Percentiles rank a stretch among this genome's conserved stretches.
These are phyloP conservation scores for Metschnikowia rubicola DNA, from an alignment of 805 yeast genomes.

Conservation along the genomic window DNA sequence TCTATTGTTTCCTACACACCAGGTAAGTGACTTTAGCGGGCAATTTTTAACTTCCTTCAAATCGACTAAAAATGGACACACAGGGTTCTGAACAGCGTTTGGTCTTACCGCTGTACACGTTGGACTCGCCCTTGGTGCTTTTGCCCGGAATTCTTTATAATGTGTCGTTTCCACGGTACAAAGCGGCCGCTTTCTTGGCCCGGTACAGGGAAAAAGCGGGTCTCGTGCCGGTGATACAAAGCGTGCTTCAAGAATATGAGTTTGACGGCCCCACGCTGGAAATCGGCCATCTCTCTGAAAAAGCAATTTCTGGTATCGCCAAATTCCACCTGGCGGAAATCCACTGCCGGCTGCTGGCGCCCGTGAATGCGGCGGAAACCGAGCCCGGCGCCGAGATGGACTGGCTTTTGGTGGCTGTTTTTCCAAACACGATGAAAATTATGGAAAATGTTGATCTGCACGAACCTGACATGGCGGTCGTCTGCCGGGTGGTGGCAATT, in stretches of 20 bases:
- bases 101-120: constrained; percentile 38
- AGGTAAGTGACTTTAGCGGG: no score
- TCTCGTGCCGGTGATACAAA: constrained; percentile 27
- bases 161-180: constrained; percentile 46
- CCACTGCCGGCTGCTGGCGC: not conserved
- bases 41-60: no score
- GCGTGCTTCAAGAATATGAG: constrained; percentile 35
- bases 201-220: constrained; percentile 34
- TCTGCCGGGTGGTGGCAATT: constrained; percentile 47
- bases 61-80: not conserved
- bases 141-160: constrained; percentile 63
- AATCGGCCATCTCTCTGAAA: constrained; percentile 23
- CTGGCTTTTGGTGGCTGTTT: constrained; percentile 37
- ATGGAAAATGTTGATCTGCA: constrained; percentile 8
- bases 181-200: constrained; percentile 46
- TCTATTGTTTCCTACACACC: no score
- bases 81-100: constrained; percentile 9
- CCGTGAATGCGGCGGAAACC: not conserved
- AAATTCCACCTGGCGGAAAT: constrained; percentile 17
- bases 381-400: constrained; percentile 24
- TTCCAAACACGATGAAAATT: constrained; percentile 32
- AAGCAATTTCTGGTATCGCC: constrained; percentile 31
- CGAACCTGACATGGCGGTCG: constrained; percentile 29
- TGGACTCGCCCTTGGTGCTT: constrained; percentile 46
- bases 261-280: constrained; percentile 20